Conservation (phyloP, 805 yeast species). For the Nakazawaea pomicola region DNA sequence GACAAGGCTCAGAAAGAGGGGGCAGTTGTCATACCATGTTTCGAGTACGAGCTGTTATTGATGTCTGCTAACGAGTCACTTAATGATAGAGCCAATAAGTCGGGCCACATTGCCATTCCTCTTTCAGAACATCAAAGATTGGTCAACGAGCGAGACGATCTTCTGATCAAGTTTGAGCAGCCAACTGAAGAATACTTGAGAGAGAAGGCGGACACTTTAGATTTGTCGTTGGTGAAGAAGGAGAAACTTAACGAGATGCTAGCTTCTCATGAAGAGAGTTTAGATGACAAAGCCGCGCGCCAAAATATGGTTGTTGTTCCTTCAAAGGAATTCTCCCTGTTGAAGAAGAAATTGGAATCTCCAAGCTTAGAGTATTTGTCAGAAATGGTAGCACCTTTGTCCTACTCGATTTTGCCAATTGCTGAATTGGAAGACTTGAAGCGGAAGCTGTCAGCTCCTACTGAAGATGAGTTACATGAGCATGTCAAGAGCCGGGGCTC, state of each 20-base stretch:
- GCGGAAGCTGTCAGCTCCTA: slow-evolving; percentile 13
- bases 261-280: slow-evolving; percentile 20
- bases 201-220: neutral
- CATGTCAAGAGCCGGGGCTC: slow-evolving; percentile 15
- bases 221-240: slow-evolving; percentile 11
- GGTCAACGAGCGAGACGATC: neutral
- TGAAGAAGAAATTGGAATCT: slow-evolving; percentile 15
- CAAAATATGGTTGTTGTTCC: slow-evolving; percentile 21
- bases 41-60: slow-evolving; percentile 11
- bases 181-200: neutral
- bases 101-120: slow-evolving; percentile 12
- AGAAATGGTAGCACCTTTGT: slow-evolving; percentile 26
- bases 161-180: neutral
- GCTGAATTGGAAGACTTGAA: slow-evolving; percentile 7
- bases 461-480: slow-evolving; percentile 13
- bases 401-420: slow-evolving; percentile 13
- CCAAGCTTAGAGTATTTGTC: slow-evolving; percentile 29
- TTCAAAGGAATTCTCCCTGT: slow-evolving; percentile 14
- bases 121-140: neutral
- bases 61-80: slow-evolving; percentile 13
- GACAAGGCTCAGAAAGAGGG: slow-evolving; percentile 23
- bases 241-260: slow-evolving; percentile 13
- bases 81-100: slow-evolving; percentile 18
- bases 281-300: slow-evolving; percentile 21
- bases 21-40: slow-evolving; percentile 6